Conservation (phyloP, 345 rosid species). For the Salix arbutifolia region DNA sequence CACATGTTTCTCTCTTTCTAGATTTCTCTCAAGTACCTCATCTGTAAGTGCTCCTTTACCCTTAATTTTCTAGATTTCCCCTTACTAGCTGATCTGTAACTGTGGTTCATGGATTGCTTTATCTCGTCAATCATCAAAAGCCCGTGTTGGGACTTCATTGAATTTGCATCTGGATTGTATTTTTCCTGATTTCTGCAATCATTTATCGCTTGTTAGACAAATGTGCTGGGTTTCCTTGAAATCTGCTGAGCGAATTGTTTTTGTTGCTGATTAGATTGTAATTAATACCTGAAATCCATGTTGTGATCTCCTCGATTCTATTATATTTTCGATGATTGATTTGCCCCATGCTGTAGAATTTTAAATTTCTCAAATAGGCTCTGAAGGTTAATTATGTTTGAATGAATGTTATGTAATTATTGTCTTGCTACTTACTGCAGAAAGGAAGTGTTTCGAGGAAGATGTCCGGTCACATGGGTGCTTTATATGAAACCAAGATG, state of each 20-base stretch:
- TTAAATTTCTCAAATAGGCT: not conserved
- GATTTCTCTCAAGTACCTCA: not conserved
- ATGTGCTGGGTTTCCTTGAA: not conserved
- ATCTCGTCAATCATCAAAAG: not conserved
- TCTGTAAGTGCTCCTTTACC: not conserved
- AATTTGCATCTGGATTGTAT: not conserved
- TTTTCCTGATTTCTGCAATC: not conserved
- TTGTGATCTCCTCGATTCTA: not conserved
- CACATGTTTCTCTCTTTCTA: not conserved
- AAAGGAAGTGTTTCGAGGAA: not conserved
- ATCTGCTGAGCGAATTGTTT: not conserved
- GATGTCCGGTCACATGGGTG: conserved; percentile 23
- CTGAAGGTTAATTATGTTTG: not conserved
- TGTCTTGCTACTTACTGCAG: conserved; percentile 8
- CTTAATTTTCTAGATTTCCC: not conserved
- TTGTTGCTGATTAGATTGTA: not conserved
- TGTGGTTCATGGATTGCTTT: not conserved
- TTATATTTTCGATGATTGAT: not conserved
- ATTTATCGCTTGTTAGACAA: not conserved
- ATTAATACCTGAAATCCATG: not conserved
- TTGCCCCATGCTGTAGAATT: not conserved
- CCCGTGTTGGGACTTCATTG: not conserved
- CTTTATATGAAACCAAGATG: conserved; percentile 17
- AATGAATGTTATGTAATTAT: not conserved
- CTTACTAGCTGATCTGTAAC: not conserved